Evolutionary conservation across 345 rosid genomes (phyloP), one percentile per base, ranked within the genome.

Genomic region (Moricandia arvensis): DNA sequence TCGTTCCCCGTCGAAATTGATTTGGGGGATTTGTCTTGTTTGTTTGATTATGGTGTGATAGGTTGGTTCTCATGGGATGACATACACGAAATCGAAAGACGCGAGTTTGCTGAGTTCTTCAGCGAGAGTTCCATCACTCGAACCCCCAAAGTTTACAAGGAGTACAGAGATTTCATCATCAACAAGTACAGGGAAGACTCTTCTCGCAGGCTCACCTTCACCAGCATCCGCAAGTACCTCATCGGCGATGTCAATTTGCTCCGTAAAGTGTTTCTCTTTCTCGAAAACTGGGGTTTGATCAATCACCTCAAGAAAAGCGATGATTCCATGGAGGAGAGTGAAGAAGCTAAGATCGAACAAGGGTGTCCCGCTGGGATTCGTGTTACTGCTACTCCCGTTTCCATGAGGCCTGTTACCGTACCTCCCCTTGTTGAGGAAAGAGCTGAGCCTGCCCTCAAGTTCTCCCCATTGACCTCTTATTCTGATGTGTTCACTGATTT

Each of bases 11-110:
- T n/a, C n/a, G n/a, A n/a, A n/a, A n/a, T n/a, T 59, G 58, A 60
- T 66, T 66, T 73, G 65, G 63, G n/a, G 61, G 74, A 24, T 18
- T 21, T 61, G 51, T 67, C 6, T 47, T n/a, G 4, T 57, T 7
- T 12, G 2, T n/a, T 1, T 29, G 31, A 2, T 29, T 1, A 29
- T 29, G 31, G 6, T 12, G n/a, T 6, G n/a, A 21, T 74, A 89
- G 97, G 93, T 80, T 95, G 98, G 98, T 95, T 95, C 75, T 68
- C 82, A 31, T 95, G 99, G 99, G 90, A 85, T 73, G 96, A 92
- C 49, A 92, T 95, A 47, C 97, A 95, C 87, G 94, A 90, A 69
- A 89, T 85, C 2, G 99, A 95, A 82, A 81, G 91, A 77, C 77
- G 63, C 31, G 89, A 86, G 16, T 76, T 95, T 57, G 83, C 76